phyloP scores from a whole-genome alignment of 129 eudicot species.

The Deinandra increscens region DNA sequence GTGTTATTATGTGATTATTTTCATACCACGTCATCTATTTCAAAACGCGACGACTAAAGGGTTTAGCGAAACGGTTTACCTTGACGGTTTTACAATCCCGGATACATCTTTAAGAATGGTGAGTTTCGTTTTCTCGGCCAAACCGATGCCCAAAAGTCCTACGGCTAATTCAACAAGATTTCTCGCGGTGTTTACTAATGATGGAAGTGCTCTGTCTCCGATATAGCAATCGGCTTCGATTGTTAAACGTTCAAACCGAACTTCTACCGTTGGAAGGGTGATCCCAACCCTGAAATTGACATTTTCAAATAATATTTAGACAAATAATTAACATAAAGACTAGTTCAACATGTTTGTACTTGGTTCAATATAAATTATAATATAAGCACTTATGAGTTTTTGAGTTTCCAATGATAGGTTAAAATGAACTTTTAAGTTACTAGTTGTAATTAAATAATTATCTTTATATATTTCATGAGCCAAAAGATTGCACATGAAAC shows the following conservation, averaged over 20 bases:
- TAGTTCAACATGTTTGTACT: constrained; percentile 6
- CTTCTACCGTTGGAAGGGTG: constrained; percentile 81
- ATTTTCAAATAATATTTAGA: neutral
- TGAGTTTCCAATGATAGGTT: too few relatives aligned
- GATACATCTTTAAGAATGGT: constrained; percentile 80
- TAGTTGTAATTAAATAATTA: too few relatives aligned
- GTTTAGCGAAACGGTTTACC: constrained; percentile 33
- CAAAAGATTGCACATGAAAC: constrained; percentile 3
- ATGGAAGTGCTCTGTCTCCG: constrained; percentile 91
- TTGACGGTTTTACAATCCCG: constrained; percentile 87
- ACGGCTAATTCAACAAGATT: constrained; percentile 55
- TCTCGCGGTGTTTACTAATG: constrained; percentile 63
- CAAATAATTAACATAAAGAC: neutral
- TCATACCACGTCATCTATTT: neutral
- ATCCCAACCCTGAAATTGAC: constrained; percentile 80
- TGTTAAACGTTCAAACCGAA: constrained; percentile 65
- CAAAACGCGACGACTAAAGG: neutral
- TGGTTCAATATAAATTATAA: too few relatives aligned
- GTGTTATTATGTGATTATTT: neutral
- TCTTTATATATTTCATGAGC: too few relatives aligned
- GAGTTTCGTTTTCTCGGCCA: constrained; percentile 75
- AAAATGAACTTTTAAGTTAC: too few relatives aligned
- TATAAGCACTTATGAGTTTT: too few relatives aligned
- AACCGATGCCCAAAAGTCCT: constrained; percentile 45
- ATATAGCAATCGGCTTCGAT: constrained; percentile 80